A percentile compares a stretch with the other conserved stretches of the same genome.
phyloP scores from a whole-genome alignment of 345 rosid genomes.

The Arabis hirsuta region DNA sequence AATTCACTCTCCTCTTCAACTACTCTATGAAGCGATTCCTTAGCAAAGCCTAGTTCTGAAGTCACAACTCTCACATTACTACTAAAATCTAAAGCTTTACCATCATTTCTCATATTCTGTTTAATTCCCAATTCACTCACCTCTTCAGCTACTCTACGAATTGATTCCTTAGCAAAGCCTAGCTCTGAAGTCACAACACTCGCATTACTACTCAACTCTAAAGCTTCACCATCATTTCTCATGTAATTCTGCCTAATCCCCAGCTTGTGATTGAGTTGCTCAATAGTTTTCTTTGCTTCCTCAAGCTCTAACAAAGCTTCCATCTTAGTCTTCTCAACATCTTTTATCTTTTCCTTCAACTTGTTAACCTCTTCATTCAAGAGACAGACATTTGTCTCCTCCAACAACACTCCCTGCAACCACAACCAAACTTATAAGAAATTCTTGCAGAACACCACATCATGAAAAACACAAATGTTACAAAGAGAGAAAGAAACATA shows the following conservation, averaged over 20 bases:
- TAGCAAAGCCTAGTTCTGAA: slow-evolving; percentile 79
- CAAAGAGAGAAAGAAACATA: slow-evolving; percentile 17
- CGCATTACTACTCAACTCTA: slow-evolving; percentile 55
- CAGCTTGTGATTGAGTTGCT: slow-evolving; percentile 60
- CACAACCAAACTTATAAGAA: slow-evolving; percentile 8
- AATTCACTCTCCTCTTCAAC: slow-evolving; percentile 78
- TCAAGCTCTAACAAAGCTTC: slow-evolving; percentile 81
- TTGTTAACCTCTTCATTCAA: slow-evolving; percentile 68
- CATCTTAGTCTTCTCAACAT: slow-evolving; percentile 67
- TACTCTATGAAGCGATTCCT: slow-evolving; percentile 80
- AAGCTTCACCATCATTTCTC: slow-evolving; percentile 60
- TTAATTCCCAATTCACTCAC: slow-evolving; percentile 50
- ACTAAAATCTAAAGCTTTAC: slow-evolving; percentile 54
- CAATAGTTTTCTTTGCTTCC: slow-evolving; percentile 64
- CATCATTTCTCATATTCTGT: slow-evolving; percentile 64
- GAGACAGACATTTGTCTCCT: slow-evolving; percentile 74
- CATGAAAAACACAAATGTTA: slow-evolving; percentile 4
- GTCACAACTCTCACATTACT: slow-evolving; percentile 68
- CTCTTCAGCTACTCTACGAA: slow-evolving; percentile 77
- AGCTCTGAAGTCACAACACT: slow-evolving; percentile 76
- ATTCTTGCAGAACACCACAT: not conserved
- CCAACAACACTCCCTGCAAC: slow-evolving; percentile 63
- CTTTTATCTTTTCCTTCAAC: slow-evolving; percentile 67
- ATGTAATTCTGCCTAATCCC: slow-evolving; percentile 51
- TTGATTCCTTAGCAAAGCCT: slow-evolving; percentile 73